Base-by-base conservation (phyloP, 352 stramenopile species). In the Globisporangium lucens region DNA sequence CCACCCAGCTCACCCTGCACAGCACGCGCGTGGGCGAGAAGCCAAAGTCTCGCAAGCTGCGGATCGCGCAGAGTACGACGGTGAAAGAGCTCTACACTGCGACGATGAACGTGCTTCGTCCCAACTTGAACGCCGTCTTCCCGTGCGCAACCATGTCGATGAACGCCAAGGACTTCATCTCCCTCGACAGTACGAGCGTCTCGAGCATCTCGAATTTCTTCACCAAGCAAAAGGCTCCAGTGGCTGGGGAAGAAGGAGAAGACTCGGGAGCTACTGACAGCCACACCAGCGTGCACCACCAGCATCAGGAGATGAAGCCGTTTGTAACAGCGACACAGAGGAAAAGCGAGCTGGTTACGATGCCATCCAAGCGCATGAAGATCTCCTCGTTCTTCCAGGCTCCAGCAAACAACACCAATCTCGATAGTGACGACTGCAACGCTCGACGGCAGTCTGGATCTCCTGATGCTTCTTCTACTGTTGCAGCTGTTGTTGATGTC, bases 161-260 rank as follows among this genome's bases (percentile, higher is more conserved):
- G 68, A 68, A 85, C 41, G 80, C 82, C 20, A 93, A 90, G 69
- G 84, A 89, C 58, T 95, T 95, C 55, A 73, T 89, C 33, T 56
- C 79, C 1, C 72, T 90, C 35, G 77, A 81, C 38, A 79, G 70
- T 13, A 57, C 73, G 55, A 56, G 61, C 20, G 69, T 75, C 20
- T 64, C 75, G 10, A 91, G 71, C 63, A 94, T 92, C 55, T 90
- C 82, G 2, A 90, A 75, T 17, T 94, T 89, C 66, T 92, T 92
- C 61, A 78, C 75, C 46, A 87, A 87, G 56, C 59, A 71, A 55
- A 24, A 52, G 56, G 30, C 30, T 6, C 2, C 43, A 55, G 43
- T 27, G 10, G 1, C 61, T 10, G 27, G 24, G 12, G 64, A 66
- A 33, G 49, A 56, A 55, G 49, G 33, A 60, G 27, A 58, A 49